Percentiles rank a stretch among this genome's conserved stretches.
Conservation (phyloP, 2,329 filamentous ascomycete species). For the Ophiobolus disseminans region DNA sequence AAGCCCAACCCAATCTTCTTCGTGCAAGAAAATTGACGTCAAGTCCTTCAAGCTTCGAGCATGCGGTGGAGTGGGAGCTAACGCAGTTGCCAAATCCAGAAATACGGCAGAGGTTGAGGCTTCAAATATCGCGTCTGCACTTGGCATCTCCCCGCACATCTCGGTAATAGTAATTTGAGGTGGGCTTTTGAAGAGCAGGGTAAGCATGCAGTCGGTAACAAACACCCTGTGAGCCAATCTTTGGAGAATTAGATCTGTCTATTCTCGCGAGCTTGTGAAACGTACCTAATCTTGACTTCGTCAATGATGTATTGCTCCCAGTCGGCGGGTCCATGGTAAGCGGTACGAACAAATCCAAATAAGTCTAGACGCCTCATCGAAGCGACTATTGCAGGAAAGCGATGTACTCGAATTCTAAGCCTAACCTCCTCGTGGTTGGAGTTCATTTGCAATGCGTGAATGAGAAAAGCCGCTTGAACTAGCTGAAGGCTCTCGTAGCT, state of each 20-base stretch:
- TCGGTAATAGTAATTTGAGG: conserved; percentile 17
- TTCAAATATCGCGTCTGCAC: conserved; percentile 19
- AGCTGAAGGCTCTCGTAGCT: background rate
- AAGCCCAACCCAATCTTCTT: conserved; percentile 3
- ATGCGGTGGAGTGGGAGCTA: too few species aligned
- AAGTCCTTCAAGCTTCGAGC: background rate
- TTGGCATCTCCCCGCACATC: conserved; percentile 11
- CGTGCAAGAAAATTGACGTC: background rate
- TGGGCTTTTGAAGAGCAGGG: conserved; percentile 17
- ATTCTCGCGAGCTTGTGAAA: background rate
- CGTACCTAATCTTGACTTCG: conserved; percentile 16
- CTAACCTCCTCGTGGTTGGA: conserved; percentile 13
- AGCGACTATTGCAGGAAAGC: conserved; percentile 13
- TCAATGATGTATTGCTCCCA: conserved; percentile 18
- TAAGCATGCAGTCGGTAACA: conserved; percentile 10
- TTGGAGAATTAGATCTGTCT: background rate
- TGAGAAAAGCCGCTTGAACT: conserved; percentile 18
- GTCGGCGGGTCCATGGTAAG: background rate
- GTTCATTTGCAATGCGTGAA: conserved; percentile 11
- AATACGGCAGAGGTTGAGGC: conserved; percentile 2
- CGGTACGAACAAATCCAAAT: background rate
- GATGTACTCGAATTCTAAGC: conserved; percentile 5
- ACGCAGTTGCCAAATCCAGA: background rate
- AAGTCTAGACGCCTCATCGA: conserved; percentile 11
- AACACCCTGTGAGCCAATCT: conserved; percentile 4